Conservation (phyloP, 371 early-diverging fungal genomes). For the Fennellomyces sp. region DNA sequence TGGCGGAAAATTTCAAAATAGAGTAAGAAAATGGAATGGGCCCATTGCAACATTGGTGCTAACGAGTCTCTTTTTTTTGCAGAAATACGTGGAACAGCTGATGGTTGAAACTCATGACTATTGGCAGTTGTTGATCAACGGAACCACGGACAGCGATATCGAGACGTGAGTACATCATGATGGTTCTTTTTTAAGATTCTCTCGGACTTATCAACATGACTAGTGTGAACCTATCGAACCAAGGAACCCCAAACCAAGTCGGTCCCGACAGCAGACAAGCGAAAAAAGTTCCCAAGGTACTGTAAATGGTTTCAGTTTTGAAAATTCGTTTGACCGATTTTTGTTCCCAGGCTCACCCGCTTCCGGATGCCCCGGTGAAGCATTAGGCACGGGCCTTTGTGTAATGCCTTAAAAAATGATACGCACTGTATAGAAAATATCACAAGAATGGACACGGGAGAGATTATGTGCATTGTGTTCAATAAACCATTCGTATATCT, state of each 20-base stretch:
- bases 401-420: too few relatives aligned
- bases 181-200: neutral
- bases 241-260: neutral
- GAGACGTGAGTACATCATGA: neutral
- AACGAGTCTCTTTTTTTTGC: neutral
- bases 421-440: too few relatives aligned
- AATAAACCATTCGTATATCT: too few relatives aligned
- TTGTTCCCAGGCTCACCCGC: too few relatives aligned
- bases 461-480: too few relatives aligned
- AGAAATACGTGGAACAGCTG: neutral
- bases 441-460: too few relatives aligned
- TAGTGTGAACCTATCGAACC: neutral
- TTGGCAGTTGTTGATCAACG: constrained; percentile 9
- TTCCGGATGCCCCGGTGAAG: too few relatives aligned
- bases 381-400: too few relatives aligned
- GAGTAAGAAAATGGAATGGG: too few relatives aligned
- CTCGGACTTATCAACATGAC: too few relatives aligned
- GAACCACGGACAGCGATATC: constrained; percentile 3
- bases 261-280: neutral
- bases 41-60: too few relatives aligned
- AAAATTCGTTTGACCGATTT: neutral
- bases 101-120: constrained; percentile 3
- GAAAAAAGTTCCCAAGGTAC: neutral
- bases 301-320: neutral
- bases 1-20: constrained; percentile 6